Conservation (phyloP, 2,329 filamentous ascomycete genomes). For the Colletotrichum australisinense region DNA sequence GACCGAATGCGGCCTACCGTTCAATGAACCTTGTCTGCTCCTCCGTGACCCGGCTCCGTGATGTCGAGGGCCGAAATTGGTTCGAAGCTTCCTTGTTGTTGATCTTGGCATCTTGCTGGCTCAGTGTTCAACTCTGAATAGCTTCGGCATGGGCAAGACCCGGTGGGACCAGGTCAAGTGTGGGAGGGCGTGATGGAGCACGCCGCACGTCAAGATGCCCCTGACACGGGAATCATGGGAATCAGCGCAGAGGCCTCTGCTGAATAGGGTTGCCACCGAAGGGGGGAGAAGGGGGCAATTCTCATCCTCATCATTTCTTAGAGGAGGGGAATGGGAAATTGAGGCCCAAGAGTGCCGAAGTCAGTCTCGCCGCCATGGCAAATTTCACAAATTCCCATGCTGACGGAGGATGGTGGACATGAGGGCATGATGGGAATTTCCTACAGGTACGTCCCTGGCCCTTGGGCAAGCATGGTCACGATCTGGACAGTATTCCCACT, state of each 20-base stretch:
- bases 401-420: conserved; percentile 1
- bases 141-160: conserved; percentile 21
- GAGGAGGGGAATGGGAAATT: conserved; percentile 28
- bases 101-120: neutral
- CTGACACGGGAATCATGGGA: neutral
- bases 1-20: neutral
- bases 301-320: neutral
- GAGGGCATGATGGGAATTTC: neutral
- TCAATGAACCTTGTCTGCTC: neutral
- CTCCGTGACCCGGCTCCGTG: conserved; percentile 15
- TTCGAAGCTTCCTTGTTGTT: neutral
- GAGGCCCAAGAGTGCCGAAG: conserved; percentile 27
- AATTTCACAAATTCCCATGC: conserved; percentile 32
- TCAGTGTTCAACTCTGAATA: neutral
- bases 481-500: conserved; percentile 20
- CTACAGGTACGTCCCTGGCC: neutral
- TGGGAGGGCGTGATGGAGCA: conserved; percentile 2
- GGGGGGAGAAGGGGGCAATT: conserved; percentile 8
- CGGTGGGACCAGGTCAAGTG: conserved; percentile 11
- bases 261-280: neutral
- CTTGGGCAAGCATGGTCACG: conserved; percentile 8
- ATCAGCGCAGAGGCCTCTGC: conserved; percentile 15
- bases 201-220: neutral
- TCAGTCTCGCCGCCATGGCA: conserved; percentile 21
- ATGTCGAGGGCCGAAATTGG: neutral